A percentile compares a stretch with the other conserved stretches of the same genome.
These are phyloP conservation scores for Pistacia atlantica DNA, from an alignment of 345 rosid genomes.

Conservation along the genomic window DNA sequence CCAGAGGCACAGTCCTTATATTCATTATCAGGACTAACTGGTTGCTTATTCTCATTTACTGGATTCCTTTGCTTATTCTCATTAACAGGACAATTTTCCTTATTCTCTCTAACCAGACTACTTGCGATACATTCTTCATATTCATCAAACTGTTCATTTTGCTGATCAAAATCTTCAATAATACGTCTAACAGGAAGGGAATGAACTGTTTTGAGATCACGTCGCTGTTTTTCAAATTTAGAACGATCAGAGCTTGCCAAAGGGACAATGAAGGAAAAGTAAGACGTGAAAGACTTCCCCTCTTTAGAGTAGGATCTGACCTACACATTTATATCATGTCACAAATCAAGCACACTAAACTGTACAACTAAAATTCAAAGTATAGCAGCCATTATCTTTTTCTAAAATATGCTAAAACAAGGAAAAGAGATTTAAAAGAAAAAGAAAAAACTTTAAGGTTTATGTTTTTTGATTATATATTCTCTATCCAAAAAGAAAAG, in stretches of 20 bases:
- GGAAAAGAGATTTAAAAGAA: not conserved
- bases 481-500: not conserved
- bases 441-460: not conserved
- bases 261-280: constrained; percentile 45
- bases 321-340: constrained; percentile 52
- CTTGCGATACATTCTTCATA: constrained; percentile 29
- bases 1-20: constrained; percentile 26
- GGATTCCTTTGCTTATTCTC: constrained; percentile 14
- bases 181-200: constrained; percentile 48
- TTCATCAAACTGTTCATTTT: constrained; percentile 21
- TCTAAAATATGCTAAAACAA: not conserved
- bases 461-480: not conserved
- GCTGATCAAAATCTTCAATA: constrained; percentile 39
- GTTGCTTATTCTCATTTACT: constrained; percentile 12
- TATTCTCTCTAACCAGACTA: constrained; percentile 19
- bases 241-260: constrained; percentile 38
- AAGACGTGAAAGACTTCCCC: constrained; percentile 49
- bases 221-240: constrained; percentile 38
- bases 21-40: not conserved
- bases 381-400: not conserved
- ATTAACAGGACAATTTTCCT: constrained; percentile 8
- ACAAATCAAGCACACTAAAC: constrained; percentile 12
- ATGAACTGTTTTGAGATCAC: constrained; percentile 38
- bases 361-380: not conserved
- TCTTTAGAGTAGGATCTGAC: constrained; percentile 49